Base-by-base conservation (phyloP, 768 basidiomycete species). In the Boletus reticulatus region DNA sequence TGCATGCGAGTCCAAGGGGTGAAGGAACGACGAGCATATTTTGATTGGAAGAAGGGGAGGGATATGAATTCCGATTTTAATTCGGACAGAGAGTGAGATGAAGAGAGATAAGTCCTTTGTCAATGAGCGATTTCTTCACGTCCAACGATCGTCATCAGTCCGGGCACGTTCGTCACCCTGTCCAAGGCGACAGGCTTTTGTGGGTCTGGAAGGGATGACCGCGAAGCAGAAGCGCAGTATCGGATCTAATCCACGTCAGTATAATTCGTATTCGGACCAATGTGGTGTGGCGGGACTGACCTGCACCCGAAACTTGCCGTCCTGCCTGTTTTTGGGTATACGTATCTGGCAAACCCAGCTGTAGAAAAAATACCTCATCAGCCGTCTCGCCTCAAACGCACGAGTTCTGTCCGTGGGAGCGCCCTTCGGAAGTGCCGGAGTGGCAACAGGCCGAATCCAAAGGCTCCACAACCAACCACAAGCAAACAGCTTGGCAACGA, bases 101-200 rank as follows among this genome's bases (percentile, higher is more conserved):
- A 31, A 42, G 31, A 38, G 17, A 11, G 24, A 57, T 8, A 46
- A 38, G 10, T 10, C 20, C 20, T 4, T 22, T 20, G 11, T 68
- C 56, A 71, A 48, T 41, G 53, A 3, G 44, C 24, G 24, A 65
- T 43, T 53, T 64, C 71, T 58, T 71, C 75, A 46, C 84, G 76
- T 45, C 72, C 73, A 48, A 85, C 24, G 65, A 90, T 81, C 38
- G 86, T 89, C 89, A 91, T 92, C 31, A 89, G 77, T 10, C 89
- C 89, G 3, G 85, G 84, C 7, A 91, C 77, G 58, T 80, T 78
- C 60, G 73, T 79, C 47, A 80, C 83, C 55, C 80, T 77, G 55
- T 87, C 81, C 45, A 89, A 66, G 1, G 82, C 81, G 24, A 89
- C 80, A 2, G 87, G 87, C 24, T 75, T 76, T 62, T 78, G 79